Percentiles rank a stretch among this genome's conserved stretches.
These are phyloP conservation scores for Fusarium metavorans DNA, from an alignment of 2,329 filamentous ascomycete species.

Conservation along the genomic window DNA sequence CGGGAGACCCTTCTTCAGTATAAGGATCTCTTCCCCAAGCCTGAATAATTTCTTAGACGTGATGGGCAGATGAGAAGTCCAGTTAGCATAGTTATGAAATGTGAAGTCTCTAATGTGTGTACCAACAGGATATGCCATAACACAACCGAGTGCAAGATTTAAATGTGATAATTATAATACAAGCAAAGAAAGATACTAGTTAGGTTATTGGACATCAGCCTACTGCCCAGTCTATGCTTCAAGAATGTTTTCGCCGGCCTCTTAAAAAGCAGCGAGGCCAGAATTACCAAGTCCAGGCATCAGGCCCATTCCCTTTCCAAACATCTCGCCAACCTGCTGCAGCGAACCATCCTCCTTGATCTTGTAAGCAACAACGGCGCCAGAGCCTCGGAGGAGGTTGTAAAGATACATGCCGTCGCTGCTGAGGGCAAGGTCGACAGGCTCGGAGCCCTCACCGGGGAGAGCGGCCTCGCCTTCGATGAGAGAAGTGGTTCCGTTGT, in stretches of 20 bases:
- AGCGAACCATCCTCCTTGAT: slow-evolving; percentile 35
- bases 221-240: neutral
- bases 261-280: neutral
- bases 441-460: slow-evolving; percentile 27
- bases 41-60: neutral
- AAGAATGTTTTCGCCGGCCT: neutral
- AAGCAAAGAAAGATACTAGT: neutral
- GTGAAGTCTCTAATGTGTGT: neutral
- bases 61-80: neutral
- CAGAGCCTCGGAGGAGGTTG: slow-evolving; percentile 36
- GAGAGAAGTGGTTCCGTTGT: slow-evolving; percentile 25
- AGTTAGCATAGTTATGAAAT: neutral
- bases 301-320: slow-evolving; percentile 11
- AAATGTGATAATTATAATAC: neutral
- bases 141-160: neutral
- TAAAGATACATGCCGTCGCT: slow-evolving; percentile 33
- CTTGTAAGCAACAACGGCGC: slow-evolving; percentile 31
- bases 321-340: slow-evolving; percentile 21
- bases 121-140: neutral
- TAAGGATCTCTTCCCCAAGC: slow-evolving; percentile 34
- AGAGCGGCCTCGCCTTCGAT: slow-evolving; percentile 29
- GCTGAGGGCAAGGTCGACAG: slow-evolving; percentile 36
- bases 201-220: neutral
- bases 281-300: neutral
- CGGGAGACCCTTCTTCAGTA: slow-evolving; percentile 38